Base-by-base conservation (phyloP, 768 basidiomycete genomes). In the Hericium alpestre region DNA sequence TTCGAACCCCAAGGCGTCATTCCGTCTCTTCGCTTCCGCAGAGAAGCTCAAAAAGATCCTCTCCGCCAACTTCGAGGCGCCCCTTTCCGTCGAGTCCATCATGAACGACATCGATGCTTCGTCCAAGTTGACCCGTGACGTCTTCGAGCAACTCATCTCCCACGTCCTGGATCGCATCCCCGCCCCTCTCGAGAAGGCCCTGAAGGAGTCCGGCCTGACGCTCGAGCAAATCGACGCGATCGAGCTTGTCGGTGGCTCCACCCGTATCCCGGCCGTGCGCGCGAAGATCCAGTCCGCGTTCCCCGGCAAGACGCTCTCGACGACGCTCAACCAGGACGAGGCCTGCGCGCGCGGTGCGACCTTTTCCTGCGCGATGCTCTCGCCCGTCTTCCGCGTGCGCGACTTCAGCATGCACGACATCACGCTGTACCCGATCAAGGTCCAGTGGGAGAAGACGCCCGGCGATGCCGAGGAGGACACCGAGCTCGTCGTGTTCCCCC, bases 321-420 rank as follows among this genome's bases (percentile, higher is more conserved):
- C 86, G 63, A 98, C 96, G 37, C 84, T 95, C 68, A 99, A 98
- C 79, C 92, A 94, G 74, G 96, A 98, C 64, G 96, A 98, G 75
- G 94, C 96, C 58, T 79, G 93, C 64, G 93, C 92, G 9, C 90
- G 95, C 48, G 96, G 95, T 43, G 90, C 93, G 53, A 97, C 96
- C 56, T 96, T 99, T 70, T 84, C 93, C 39, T 97, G 95, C 68
- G 95, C 96, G 27, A 92, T 92, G 78, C 86, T 96, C 62, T 96
- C 93, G 37, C 96, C 96, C 64, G 86, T 93, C 54, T 99, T 98
- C 89, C 89, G 92, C 62, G 95, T 98, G 38, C 88, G 93, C 62
- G 94, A 98, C 60, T 99, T 99, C 79, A 77, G 82, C 66, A 75
- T 93, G 58, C 81, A 84, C 69, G 96, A 99, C 71, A 83, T 90